phyloP scores from a whole-genome alignment of 176 grass and related monocot species.

The Poa pratensis region DNA sequence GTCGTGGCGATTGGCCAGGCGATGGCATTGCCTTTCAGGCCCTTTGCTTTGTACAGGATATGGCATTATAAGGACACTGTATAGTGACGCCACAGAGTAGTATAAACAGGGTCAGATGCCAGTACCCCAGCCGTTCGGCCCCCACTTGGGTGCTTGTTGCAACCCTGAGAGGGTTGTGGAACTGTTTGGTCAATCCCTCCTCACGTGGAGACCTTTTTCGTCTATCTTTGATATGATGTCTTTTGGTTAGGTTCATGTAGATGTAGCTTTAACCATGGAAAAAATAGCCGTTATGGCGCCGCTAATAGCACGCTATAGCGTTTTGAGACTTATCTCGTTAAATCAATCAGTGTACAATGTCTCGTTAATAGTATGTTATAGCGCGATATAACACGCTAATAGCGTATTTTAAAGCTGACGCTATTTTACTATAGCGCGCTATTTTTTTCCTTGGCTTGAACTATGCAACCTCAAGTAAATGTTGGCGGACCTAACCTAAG shows the following conservation, averaged over 20 bases:
- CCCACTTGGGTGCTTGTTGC: constrained; percentile 32
- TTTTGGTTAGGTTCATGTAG: neutral
- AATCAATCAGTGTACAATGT: no score
- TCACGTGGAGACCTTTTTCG: neutral
- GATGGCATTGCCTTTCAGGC: constrained; percentile 1
- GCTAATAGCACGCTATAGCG: no score
- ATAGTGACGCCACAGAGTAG: constrained; percentile 42
- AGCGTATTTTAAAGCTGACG: no score
- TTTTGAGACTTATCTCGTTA: no score
- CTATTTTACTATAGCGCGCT: no score
- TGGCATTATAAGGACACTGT: constrained; percentile 37
- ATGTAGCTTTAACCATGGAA: no score
- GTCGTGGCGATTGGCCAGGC: constrained; percentile 19
- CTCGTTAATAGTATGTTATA: no score
- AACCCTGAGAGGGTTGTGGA: neutral
- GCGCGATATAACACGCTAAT: no score
- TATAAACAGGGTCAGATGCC: constrained; percentile 21
- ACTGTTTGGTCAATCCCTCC: constrained; percentile 41
- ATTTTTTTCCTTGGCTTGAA: no score
- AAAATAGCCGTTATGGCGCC: no score
- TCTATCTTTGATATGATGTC: neutral
- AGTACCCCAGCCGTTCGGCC: constrained; percentile 6
- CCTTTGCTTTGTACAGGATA: constrained; percentile 41
- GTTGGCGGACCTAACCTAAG: no score
- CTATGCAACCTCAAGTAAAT: no score